Conservation (phyloP, 805 yeast species). For the Debaryomyces maramus region DNA sequence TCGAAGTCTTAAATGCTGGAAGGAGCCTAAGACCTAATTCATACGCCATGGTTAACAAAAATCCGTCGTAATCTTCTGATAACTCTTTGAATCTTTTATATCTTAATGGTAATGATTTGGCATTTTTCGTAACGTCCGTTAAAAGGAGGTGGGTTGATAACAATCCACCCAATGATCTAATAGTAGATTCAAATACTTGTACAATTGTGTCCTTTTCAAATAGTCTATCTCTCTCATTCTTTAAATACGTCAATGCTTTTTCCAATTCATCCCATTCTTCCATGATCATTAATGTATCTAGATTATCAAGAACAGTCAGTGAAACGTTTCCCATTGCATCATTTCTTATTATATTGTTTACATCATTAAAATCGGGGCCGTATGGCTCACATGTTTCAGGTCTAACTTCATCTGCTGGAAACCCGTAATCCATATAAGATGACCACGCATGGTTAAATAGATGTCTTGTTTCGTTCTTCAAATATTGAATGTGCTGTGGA, state of each 20-base stretch:
- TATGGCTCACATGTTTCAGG: constrained; percentile 73
- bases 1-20: constrained; percentile 64
- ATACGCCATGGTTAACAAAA: constrained; percentile 65
- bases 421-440: constrained; percentile 66
- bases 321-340: constrained; percentile 87
- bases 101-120: constrained; percentile 5
- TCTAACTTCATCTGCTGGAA: constrained; percentile 77
- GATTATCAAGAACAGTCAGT: constrained; percentile 71
- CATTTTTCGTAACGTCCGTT: constrained; percentile 22
- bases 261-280: constrained; percentile 60
- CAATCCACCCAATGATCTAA: constrained; percentile 80
- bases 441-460: constrained; percentile 77
- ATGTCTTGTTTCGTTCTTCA: constrained; percentile 47
- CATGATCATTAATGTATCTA: constrained; percentile 77
- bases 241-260: constrained; percentile 26
- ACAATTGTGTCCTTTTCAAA: constrained; percentile 70
- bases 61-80: constrained; percentile 61
- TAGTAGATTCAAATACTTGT: constrained; percentile 86
- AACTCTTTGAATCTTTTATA: constrained; percentile 37
- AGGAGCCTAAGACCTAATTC: constrained; percentile 73
- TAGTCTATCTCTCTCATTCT: constrained; percentile 38
- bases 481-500: constrained; percentile 32
- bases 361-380: constrained; percentile 59
- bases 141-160: constrained; percentile 67
- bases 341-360: constrained; percentile 58